These are phyloP conservation scores for Pseudozyma tsukubaensis DNA, from an alignment of 1,284 basidiomycete genomes.

Conservation along the genomic window DNA sequence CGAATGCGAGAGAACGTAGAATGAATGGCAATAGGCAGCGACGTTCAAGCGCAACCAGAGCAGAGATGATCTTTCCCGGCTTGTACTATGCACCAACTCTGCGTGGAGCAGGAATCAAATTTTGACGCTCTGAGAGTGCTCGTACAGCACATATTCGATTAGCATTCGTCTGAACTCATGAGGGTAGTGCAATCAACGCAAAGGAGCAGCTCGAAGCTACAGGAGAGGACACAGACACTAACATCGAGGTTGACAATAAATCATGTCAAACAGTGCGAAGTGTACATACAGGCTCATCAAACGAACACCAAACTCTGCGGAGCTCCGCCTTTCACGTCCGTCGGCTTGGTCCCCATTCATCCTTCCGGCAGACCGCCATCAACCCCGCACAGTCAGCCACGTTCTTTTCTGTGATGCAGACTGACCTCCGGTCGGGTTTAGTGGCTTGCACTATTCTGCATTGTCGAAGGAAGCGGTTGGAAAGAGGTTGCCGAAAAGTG, in stretches of 20 bases:
- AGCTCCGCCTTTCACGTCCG: background rate
- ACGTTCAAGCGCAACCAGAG: too few species aligned
- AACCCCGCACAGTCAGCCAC: background rate
- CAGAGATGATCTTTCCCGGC: too few species aligned
- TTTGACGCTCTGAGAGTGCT: too few species aligned
- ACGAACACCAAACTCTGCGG: background rate
- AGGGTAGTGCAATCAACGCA: too few species aligned
- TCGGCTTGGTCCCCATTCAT: background rate
- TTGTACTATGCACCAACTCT: too few species aligned
- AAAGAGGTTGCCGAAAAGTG: background rate
- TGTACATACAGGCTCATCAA: background rate
- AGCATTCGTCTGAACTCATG: too few species aligned
- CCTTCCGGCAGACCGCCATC: background rate
- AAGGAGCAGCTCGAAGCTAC: background rate
- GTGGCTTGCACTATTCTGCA: conserved; percentile 2
- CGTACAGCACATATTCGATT: too few species aligned
- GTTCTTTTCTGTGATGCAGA: background rate
- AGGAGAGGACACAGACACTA: background rate
- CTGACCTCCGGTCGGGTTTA: background rate
- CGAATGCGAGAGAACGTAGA: too few species aligned
- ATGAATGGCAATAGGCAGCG: too few species aligned
- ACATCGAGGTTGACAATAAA: background rate
- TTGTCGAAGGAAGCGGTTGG: background rate
- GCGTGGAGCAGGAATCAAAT: too few species aligned
- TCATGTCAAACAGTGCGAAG: conserved; percentile 6